Percentiles rank a stretch among this genome's conserved stretches.
Conservation (phyloP, 2,329 filamentous ascomycete species). For the Orbilia oligospora region DNA sequence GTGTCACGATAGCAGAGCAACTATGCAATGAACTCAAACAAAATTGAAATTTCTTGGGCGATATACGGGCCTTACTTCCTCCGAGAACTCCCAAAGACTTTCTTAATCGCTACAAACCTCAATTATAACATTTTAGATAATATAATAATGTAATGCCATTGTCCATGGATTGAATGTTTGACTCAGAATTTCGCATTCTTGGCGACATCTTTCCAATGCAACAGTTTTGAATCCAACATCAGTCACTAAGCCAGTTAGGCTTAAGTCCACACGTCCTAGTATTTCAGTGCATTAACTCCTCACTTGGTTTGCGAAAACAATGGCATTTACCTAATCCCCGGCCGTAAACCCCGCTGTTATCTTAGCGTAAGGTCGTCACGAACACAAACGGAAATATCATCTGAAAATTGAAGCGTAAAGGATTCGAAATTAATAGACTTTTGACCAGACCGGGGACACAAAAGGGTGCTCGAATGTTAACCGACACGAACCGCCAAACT, state of each 20-base stretch:
- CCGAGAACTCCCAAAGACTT: background rate
- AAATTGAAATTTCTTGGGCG: too few species aligned
- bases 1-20: too few species aligned
- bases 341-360: slow-evolving; percentile 30
- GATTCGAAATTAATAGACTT: background rate
- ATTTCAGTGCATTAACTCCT: background rate
- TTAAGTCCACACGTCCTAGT: background rate
- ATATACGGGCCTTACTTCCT: background rate
- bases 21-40: too few species aligned
- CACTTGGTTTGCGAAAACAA: background rate
- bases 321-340: slow-evolving; percentile 42
- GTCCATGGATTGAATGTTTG: background rate
- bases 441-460: too few species aligned
- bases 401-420: background rate
- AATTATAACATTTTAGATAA: background rate
- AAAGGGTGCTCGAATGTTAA: background rate
- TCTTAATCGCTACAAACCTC: background rate
- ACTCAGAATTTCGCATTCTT: background rate
- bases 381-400: too few species aligned
- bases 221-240: too few species aligned
- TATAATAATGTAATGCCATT: background rate
- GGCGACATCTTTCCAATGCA: background rate
- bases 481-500: background rate
- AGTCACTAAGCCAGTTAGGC: background rate
- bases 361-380: background rate